Evolutionary conservation across 73 alveolate genomes (phyloP), one percentile per base, ranked within the genome.

Genomic region (Stentor roeselii): DNA sequence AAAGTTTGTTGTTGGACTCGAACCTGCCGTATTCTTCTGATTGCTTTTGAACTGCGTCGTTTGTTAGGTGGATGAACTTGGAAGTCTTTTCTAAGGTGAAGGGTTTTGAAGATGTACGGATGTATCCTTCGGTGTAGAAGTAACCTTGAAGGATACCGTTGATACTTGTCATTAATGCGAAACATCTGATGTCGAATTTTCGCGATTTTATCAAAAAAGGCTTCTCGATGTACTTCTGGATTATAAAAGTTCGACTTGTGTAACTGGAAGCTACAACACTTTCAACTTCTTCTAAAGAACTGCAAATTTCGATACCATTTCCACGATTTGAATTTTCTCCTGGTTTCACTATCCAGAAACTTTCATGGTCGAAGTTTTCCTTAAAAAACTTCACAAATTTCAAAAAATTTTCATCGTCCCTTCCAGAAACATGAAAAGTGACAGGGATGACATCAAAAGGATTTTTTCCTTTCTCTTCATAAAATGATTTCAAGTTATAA

Each of bases 1-100:
- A 61, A 11, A 61, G 42, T 78, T 97, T 96, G 82, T 95, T 96
- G 35, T 99, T 99, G 39, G 84, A 89, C 85, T 97, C 99, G 88
- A 89, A 92, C 88, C 95, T 95, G 4, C 99, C 98, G 92, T 96
- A 97, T 37, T 95, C 97, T 40, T 86, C 93, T 74, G 90, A 83
- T 84, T 90, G 88, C 86, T 97, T 97, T 87, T 97, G 92, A 30
- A 97, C 94, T 37, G 99, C 98, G 90, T 97, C 98, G 88, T 97
- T 97, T 0, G 99, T 97, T 76, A 97, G 21, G 67, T 50, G 67
- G 90, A 89, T 97, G 99, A 36, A 97, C 83, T 42, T 92, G 82
- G 42, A 83, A 85, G 30, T 91, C 42, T 15, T 88, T 42, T 76
- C 59, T 41, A 67, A 90, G 34, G 82, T 74, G 75, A 84, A 94